Base-by-base conservation (phyloP, 2,329 filamentous ascomycete species). In the Fragosphaeria purpurea region DNA sequence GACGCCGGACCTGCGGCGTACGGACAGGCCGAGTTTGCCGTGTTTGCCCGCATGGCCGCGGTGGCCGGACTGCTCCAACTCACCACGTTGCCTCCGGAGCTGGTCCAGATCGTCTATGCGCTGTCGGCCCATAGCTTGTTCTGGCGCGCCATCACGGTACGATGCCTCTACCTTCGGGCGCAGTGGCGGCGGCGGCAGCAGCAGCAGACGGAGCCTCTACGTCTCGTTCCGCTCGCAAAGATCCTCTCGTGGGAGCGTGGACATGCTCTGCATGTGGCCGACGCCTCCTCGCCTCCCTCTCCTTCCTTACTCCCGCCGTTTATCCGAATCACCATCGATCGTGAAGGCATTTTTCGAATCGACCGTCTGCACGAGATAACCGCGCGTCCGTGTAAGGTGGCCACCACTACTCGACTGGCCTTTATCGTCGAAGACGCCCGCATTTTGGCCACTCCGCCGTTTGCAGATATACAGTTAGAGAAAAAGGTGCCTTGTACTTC, bases 141-240 rank as follows among this genome's bases (percentile, higher is more conserved):
- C 41, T 49, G 47, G 47, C 47, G 47, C 34, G 38, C 47, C 34
- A 31, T 48, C 34, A 34, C 47, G 41, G 39, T 48, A 8, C 47
- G 11, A 22, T 44, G 47, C 41, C 47, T 44, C 47, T 7, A 22
- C 31, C 35, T 22, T 9, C 35, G 41, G 9, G 40, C n/a, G n/a
- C 13, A n/a, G 47, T 7, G 7, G 7, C 7, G 7, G 7, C 7
- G 7, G 35, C 35, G 3, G 35, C 35, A 11, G 7, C 35, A 37
- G 35, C 11, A 11, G 35, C 35, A 2, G 35, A 33, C 33, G 10
- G 47, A 43, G 4, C 41, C 47, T 44, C 40, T 48, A 4, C 33
- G 8, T 32, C 40, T 7, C 47, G 6, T 9, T 13, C 41, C 47
- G 7, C 47, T 48, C 5, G 33, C 37, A 13, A 37, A 34, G 37